phyloP scores from a whole-genome alignment of 108 stramenopile genomes.

The Licmophora abbreviata region DNA sequence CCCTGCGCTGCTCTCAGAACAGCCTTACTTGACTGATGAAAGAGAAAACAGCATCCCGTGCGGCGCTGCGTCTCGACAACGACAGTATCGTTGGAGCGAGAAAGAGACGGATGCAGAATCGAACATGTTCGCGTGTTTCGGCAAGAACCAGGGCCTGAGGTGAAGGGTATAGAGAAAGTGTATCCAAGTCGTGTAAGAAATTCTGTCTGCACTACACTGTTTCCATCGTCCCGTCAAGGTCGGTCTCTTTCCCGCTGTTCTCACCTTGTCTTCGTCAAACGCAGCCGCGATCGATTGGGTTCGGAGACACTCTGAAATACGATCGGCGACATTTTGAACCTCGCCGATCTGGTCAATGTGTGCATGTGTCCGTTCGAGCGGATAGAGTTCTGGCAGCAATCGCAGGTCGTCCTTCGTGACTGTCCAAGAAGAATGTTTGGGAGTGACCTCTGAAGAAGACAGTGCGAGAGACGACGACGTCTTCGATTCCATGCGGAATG shows the following conservation, averaged over 20 bases:
- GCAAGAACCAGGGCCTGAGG: no score
- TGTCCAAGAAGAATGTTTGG: no score
- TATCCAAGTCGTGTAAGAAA: no score
- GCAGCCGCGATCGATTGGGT: slow-evolving; percentile 44
- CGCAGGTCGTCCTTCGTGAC: slow-evolving; percentile 30
- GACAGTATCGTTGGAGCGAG: slow-evolving; percentile 19
- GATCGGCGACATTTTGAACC: slow-evolving; percentile 24
- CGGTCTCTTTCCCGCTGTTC: slow-evolving; percentile 55
- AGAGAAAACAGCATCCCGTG: slow-evolving; percentile 71
- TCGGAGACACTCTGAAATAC: slow-evolving; percentile 52
- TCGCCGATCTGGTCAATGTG: no score
- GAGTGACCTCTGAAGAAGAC: no score
- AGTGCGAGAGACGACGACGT: no score
- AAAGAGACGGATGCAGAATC: no score
- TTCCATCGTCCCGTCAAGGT: slow-evolving; percentile 32
- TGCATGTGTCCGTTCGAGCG: slow-evolving; percentile 66
- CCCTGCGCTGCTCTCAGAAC: slow-evolving; percentile 81
- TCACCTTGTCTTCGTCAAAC: slow-evolving; percentile 41
- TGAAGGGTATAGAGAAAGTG: no score
- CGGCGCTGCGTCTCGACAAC: slow-evolving; percentile 71
- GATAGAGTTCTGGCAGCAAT: slow-evolving; percentile 72
- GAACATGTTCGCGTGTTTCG: no score
- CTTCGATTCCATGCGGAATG: no score
- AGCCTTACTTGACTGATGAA: slow-evolving; percentile 62
- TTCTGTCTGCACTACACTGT: slow-evolving; percentile 8